Conservation (phyloP, 192 early-diverging fungal species). For the Coemansia umbellata region DNA sequence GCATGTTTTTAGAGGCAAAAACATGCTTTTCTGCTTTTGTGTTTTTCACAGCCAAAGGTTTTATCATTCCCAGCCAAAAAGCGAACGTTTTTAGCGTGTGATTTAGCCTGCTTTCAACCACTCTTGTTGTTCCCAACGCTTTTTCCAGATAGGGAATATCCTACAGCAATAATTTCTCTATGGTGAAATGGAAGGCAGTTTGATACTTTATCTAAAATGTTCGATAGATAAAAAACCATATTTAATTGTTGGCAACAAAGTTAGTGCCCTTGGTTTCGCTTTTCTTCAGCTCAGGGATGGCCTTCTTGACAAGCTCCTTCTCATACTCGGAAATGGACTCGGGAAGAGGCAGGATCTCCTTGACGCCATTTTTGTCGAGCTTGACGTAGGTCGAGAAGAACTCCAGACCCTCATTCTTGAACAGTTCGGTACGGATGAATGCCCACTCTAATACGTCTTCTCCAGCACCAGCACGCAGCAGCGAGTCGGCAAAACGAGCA, state of each 20-base stretch:
- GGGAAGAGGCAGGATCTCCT: constrained; percentile 81
- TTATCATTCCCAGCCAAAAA: too few relatives aligned
- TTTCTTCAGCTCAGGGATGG: constrained; percentile 85
- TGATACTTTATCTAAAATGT: too few relatives aligned
- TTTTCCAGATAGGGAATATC: too few relatives aligned
- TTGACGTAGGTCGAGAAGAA: constrained; percentile 79
- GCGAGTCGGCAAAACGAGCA: constrained; percentile 85
- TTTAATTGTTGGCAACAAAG: constrained; percentile 45
- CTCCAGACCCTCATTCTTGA: constrained; percentile 58
- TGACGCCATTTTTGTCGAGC: constrained; percentile 79
- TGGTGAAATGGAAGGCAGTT: too few relatives aligned
- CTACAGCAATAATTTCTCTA: too few relatives aligned
- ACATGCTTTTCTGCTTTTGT: too few relatives aligned
- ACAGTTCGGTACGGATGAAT: constrained; percentile 71
- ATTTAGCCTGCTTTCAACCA: too few relatives aligned
- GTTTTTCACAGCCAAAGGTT: too few relatives aligned
- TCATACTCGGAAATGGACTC: constrained; percentile 73
- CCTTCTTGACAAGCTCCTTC: constrained; percentile 75
- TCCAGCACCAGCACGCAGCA: constrained; percentile 74
- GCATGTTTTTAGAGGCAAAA: too few relatives aligned
- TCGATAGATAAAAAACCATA: neutral
- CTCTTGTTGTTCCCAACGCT: too few relatives aligned
- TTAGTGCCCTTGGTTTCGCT: constrained; percentile 86
- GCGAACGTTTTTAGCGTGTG: too few relatives aligned
- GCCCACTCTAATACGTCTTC: constrained; percentile 86